Base-by-base conservation (phyloP, 371 early-diverging fungal species). In the Blastocladiella emersonii region DNA sequence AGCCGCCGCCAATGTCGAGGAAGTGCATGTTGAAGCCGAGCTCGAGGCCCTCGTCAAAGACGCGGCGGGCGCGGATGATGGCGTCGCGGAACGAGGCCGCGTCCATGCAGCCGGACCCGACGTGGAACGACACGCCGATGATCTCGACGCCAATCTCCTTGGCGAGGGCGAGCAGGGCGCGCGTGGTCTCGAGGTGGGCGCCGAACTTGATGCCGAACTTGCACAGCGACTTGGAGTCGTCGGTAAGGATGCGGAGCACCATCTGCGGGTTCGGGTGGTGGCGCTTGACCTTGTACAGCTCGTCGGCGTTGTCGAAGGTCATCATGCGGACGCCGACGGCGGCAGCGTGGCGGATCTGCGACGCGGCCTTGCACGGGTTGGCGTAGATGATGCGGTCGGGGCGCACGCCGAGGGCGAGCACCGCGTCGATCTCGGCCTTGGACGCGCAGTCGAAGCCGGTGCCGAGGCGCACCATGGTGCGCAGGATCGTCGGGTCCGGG, bases 291-390 rank as follows among this genome's bases (percentile, higher is more conserved):
- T 98, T 98, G 79, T 83, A 76, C 37, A 98, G 84, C 74, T 98
- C 98, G 72, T 96, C 95, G 5, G 85, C 85, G 74, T 96, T 98
- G 76, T 98, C 98, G 74, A 98, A 98, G 30, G 98, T 98, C 91
- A 95, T 91, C 81, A 89, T 83, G 64, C 74, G 72, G 34, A 98
- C 92, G 66, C 84, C 83, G 59, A 84, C 78, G 57, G 78, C 76
- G 34, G 76, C 74, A 17, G 96, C 93, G 68, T 80, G 92, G 61
- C 89, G 87, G 69, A 98, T 84, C 72, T 91, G 93, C 23, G 95
- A 93, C 32, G 85, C 81, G 67, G 92, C 93, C 78, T 98, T 98
- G 83, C 97, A 95, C 39, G 98, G 98, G 76, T 98, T 95, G 65
- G 98, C 98, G 66, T 92, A 98, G 70, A 98, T 94, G 69, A 98